Conservation (phyloP, 2,329 filamentous ascomycete species). For the Purpureocillium takamizusanense region DNA sequence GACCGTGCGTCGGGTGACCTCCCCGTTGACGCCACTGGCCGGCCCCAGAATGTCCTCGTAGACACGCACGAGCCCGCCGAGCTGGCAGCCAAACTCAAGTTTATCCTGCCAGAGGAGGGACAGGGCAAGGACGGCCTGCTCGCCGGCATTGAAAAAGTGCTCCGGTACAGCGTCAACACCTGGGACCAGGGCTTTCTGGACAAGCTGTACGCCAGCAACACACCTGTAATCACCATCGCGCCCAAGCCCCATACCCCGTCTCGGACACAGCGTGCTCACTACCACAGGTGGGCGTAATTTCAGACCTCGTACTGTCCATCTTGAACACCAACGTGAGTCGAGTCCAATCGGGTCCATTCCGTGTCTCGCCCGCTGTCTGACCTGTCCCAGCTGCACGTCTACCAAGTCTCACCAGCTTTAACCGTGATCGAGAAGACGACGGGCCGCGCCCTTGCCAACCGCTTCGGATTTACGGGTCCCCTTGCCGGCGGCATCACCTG, state of each 20-base stretch:
- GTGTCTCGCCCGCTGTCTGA: not conserved
- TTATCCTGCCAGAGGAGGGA: slow-evolving; percentile 50
- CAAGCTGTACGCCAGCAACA: slow-evolving; percentile 88
- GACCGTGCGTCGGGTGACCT: slow-evolving; percentile 41
- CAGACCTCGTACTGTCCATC: slow-evolving; percentile 74
- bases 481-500: slow-evolving; percentile 66
- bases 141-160: slow-evolving; percentile 57
- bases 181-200: slow-evolving; percentile 96
- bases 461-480: slow-evolving; percentile 69
- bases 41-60: slow-evolving; percentile 49
- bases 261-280: slow-evolving; percentile 3
- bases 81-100: slow-evolving; percentile 43
- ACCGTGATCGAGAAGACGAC: slow-evolving; percentile 83
- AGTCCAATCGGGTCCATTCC: not conserved
- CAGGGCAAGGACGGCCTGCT: slow-evolving; percentile 67
- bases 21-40: slow-evolving; percentile 28
- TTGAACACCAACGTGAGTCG: slow-evolving; percentile 76
- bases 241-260: not conserved
- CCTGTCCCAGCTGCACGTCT: slow-evolving; percentile 65
- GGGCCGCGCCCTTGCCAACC: slow-evolving; percentile 57
- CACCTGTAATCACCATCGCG: slow-evolving; percentile 47
- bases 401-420: slow-evolving; percentile 83
- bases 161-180: slow-evolving; percentile 91
- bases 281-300: slow-evolving; percentile 65
- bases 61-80: slow-evolving; percentile 51